These are phyloP conservation scores for Ogataea kodamae DNA, from an alignment of 805 yeast species.

Conservation along the genomic window DNA sequence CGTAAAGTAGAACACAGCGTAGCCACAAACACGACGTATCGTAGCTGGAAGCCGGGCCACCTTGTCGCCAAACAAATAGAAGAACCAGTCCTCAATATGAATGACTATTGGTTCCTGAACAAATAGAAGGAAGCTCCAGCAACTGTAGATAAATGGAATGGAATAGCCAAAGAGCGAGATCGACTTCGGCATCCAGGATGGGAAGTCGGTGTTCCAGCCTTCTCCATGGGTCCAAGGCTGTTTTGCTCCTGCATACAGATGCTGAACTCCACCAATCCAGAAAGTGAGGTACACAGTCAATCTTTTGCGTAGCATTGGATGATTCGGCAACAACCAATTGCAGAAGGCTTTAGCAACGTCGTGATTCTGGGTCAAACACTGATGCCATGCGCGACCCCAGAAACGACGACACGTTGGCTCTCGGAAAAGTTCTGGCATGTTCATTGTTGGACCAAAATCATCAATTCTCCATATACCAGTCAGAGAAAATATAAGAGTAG, in stretches of 20 bases:
- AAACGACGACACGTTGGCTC: slow-evolving; percentile 4
- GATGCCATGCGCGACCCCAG: slow-evolving; percentile 14
- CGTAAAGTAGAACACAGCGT: neutral
- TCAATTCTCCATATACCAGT: slow-evolving; percentile 1
- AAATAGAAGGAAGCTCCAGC: neutral
- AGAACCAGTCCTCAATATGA: neutral
- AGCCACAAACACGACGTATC: neutral
- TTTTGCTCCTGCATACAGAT: slow-evolving; percentile 1
- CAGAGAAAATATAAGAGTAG: neutral
- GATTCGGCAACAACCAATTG: slow-evolving; percentile 1
- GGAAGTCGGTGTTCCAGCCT: neutral
- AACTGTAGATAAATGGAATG: slow-evolving; percentile 1
- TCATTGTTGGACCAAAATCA: slow-evolving; percentile 6
- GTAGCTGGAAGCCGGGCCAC: neutral
- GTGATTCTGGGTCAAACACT: slow-evolving; percentile 1
- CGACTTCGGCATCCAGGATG: neutral
- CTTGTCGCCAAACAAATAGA: slow-evolving; percentile 1
- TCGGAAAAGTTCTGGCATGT: slow-evolving; percentile 1
- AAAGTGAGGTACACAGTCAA: slow-evolving; percentile 4
- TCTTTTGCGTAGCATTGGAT: neutral
- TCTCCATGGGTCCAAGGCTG: slow-evolving; percentile 6
- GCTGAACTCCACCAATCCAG: slow-evolving; percentile 3
- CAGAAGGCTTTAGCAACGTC: slow-evolving; percentile 4
- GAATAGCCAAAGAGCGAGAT: neutral
- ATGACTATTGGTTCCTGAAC: neutral